These are phyloP conservation scores for Diutina catenulata DNA, from an alignment of 1,139 yeast genomes.

Conservation along the genomic window DNA sequence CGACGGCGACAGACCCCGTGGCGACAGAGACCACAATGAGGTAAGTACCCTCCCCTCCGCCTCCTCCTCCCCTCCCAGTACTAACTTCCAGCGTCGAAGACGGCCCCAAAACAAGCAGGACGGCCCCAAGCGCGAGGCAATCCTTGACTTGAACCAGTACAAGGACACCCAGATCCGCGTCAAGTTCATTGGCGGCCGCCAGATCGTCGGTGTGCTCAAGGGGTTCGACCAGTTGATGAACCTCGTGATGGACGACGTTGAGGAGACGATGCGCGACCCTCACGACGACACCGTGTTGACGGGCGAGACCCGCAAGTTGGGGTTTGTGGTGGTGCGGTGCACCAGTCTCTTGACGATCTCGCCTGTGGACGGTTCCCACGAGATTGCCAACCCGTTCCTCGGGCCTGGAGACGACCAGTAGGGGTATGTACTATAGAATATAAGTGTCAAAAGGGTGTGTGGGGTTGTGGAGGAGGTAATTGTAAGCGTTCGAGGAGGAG, in stretches of 20 bases:
- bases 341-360: slow-evolving; percentile 71
- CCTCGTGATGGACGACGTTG: slow-evolving; percentile 76
- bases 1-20: slow-evolving; percentile 7
- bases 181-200: slow-evolving; percentile 80
- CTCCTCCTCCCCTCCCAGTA: not conserved
- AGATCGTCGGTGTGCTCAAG: slow-evolving; percentile 63
- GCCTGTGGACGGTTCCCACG: slow-evolving; percentile 75
- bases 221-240: slow-evolving; percentile 94
- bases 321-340: slow-evolving; percentile 74
- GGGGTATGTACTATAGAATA: too few species aligned
- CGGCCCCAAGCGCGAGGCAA: slow-evolving; percentile 84
- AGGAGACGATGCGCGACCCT: slow-evolving; percentile 57
- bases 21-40: slow-evolving; percentile 10
- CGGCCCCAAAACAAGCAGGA: slow-evolving; percentile 33
- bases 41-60: too few species aligned
- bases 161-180: slow-evolving; percentile 66
- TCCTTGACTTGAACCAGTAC: slow-evolving; percentile 69
- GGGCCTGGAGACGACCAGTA: not conserved
- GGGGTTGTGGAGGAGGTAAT: too few species aligned
- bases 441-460: too few species aligned
- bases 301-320: slow-evolving; percentile 45
- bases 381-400: slow-evolving; percentile 59
- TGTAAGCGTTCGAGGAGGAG: too few species aligned
- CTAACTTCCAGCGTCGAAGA: slow-evolving; percentile 12
- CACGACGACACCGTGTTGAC: slow-evolving; percentile 42